These are phyloP conservation scores for Aureobasidium lini DNA, from an alignment of 2,329 filamentous ascomycete species.

Conservation along the genomic window DNA sequence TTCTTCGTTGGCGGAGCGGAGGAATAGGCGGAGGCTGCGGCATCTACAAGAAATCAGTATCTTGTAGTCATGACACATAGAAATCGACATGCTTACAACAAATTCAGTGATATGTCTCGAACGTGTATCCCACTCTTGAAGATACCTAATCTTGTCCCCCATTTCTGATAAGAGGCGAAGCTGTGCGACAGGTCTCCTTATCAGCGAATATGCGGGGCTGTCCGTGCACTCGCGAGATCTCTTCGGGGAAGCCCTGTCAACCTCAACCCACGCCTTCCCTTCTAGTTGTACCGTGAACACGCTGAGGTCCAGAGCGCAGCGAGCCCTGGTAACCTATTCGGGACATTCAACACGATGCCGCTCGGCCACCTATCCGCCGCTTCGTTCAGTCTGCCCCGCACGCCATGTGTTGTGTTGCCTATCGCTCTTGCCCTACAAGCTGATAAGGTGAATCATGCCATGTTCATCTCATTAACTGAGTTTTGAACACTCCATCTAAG, in stretches of 20 bases:
- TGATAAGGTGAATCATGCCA: neutral
- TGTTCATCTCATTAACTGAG: neutral
- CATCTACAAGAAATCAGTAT: neutral
- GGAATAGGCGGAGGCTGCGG: neutral
- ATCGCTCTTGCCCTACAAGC: neutral
- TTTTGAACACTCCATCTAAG: too few relatives aligned
- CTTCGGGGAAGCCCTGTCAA: too few relatives aligned
- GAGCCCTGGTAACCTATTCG: neutral
- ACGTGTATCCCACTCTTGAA: neutral
- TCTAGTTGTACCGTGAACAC: too few relatives aligned
- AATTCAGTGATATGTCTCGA: neutral
- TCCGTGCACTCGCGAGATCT: neutral
- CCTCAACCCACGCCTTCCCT: too few relatives aligned
- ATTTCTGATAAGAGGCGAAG: conserved; percentile 3
- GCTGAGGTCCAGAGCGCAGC: neutral
- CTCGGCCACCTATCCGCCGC: neutral
- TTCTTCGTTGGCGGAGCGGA: conserved; percentile 18
- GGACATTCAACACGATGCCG: neutral
- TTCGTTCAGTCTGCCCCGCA: neutral
- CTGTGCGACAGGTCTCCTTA: neutral
- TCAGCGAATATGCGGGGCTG: neutral
- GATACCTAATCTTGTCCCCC: neutral
- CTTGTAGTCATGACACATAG: neutral
- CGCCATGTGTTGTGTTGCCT: neutral
- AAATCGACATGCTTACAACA: neutral